Evolutionary conservation across 768 basidiomycete species (phyloP), one percentile per base, ranked within the genome.

Genomic region (Russula virescens): DNA sequence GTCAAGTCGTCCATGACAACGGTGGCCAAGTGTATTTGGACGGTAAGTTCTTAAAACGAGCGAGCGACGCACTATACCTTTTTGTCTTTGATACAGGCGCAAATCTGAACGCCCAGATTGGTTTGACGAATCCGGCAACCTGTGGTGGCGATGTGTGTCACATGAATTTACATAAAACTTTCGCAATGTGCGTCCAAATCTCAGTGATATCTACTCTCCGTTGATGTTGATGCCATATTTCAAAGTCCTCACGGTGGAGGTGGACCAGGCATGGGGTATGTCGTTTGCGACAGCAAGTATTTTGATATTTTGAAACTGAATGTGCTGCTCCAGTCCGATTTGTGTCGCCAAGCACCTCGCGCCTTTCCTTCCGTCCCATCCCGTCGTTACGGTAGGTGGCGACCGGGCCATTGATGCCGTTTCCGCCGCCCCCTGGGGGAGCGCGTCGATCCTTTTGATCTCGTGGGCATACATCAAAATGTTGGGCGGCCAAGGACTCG

Each of bases 391-490:
- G 25, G 84, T 80, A 10, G 86, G 86, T 42, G 85, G 87, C 13
- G 72, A 78, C n/a, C 75, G 83, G 54, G 85, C 88, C 1, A 98
- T 99, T 65, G 79, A 87, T 34, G 91, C 97, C 7, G 88, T 98
- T 50, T 85, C 96, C 10, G 91, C 91, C 0, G 94, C 90, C 1
- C 97, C 94, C 0, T 98, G 86, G 71, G 96, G 97, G 49, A 95
- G 93, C 67, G 91, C 97, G 3, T 95, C 93, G 8, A 94, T 99
- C 69, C 86, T 91, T 51, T 81, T 95, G 64, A 98, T 98, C 69
- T 98, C 95, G 0, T 98, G 96, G 95, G 96, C 97, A 14, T 99
- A 97, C 75, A 92, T 97, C 81, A 96, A 91, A 78, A 98, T 99
- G 97, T 84, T 99, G n/a, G 97, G 97, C 28, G 96, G 95, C 9